Conservation (phyloP, 208 protist genomes). For the Leishmania turanica region DNA sequence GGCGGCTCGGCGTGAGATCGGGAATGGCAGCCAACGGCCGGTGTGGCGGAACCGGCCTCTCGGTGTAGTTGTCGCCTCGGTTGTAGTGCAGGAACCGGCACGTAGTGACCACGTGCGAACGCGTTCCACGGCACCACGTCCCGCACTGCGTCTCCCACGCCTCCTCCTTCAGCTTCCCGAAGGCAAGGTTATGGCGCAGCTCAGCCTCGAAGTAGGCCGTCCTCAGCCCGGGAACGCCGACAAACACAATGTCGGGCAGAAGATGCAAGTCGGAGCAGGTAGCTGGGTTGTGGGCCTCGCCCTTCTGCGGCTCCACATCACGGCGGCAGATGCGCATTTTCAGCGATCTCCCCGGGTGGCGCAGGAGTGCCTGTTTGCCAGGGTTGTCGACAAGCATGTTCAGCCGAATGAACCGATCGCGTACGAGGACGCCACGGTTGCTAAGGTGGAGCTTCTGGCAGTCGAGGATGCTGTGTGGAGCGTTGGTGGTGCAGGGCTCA, state of each 20-base stretch:
- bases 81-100: slow-evolving; percentile 80
- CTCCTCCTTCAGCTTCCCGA: slow-evolving; percentile 46
- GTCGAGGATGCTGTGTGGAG: slow-evolving; percentile 62
- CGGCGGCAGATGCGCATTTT: slow-evolving; percentile 50
- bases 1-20: slow-evolving; percentile 50
- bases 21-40: slow-evolving; percentile 59
- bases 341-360: slow-evolving; percentile 36
- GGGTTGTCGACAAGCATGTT: slow-evolving; percentile 77
- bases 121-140: slow-evolving; percentile 57
- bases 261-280: slow-evolving; percentile 68
- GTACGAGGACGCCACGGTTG: slow-evolving; percentile 64
- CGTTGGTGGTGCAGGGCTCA: slow-evolving; percentile 33
- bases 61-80: slow-evolving; percentile 50
- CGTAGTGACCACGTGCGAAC: slow-evolving; percentile 73
- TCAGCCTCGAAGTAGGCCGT: slow-evolving; percentile 80
- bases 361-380: slow-evolving; percentile 51
- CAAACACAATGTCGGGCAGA: slow-evolving; percentile 63
- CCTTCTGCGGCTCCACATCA: slow-evolving; percentile 13
- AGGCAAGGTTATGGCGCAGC: slow-evolving; percentile 66
- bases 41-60: slow-evolving; percentile 51
- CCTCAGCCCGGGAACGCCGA: slow-evolving; percentile 53
- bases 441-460: slow-evolving; percentile 66
- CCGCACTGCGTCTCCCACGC: slow-evolving; percentile 57
- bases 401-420: slow-evolving; percentile 70
- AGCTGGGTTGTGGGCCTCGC: slow-evolving; percentile 28